Base-by-base conservation (phyloP, 768 basidiomycete species). In the Boletus vermiculosoides region DNA sequence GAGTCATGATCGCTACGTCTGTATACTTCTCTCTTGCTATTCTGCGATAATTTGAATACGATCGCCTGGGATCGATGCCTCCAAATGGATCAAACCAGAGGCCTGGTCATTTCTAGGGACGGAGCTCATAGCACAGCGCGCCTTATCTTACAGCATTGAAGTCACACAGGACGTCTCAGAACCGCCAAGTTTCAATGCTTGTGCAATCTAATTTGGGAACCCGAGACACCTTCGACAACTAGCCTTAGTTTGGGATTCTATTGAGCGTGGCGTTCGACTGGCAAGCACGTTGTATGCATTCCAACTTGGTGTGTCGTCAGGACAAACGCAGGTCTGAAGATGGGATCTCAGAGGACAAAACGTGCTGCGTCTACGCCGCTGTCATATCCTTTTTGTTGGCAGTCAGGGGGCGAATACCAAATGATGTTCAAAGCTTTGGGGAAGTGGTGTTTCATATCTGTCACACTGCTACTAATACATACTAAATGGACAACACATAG, bases 401-500 rank as follows among this genome's bases (percentile, higher is more conserved):
- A 36, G 22, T 42, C 25, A 25, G 30, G 40, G 18, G 36, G 22
- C 3, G 30, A 51, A 23, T 39, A 8, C 41, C 11, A 7, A 18
- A 22, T 9, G 30, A n/a, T 33, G 36, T n/a, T 18, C 30, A 30
- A 20, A 42, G 39, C 18, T 40, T 45, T 44, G 44, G 28, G 42
- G 46, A 52, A 63, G 60, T 62, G 63, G 59, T 53, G 59, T 33
- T 58, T 51, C 52, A 56, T 44, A 30, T 55, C 18, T 45, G 23
- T 30, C 36, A 45, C 41, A 39, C 18, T 55, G 28, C 36, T 37
- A 28, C 36, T 37, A 28, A 45, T 60, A 53, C 50, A 63, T 46
- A 50, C 23, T 31, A 50, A 47, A 25, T 18, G 28, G 11, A 50
- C 18, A 36, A 50, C n/a, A 33, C 23, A 31, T 30, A n/a, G 23